Conservation (phyloP, 805 yeast genomes). For the Teunomyces lycoperdinae region DNA sequence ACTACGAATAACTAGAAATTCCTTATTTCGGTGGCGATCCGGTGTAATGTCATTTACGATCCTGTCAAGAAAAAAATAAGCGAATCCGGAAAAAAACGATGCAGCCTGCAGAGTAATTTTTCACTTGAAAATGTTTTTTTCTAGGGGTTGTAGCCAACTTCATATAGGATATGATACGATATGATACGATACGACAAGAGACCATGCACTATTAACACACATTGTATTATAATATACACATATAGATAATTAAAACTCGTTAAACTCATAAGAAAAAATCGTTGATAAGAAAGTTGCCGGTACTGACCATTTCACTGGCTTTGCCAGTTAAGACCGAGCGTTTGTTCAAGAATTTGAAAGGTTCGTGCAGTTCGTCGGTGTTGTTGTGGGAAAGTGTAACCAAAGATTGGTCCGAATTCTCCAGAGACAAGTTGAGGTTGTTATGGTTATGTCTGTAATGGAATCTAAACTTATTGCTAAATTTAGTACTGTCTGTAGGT, state of each 20-base stretch:
- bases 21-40: not conserved
- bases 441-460: constrained; percentile 34
- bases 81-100: not conserved
- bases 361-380: constrained; percentile 21
- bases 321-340: constrained; percentile 37
- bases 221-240: not conserved
- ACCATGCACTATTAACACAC: not conserved
- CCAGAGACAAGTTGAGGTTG: constrained; percentile 30
- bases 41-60: not conserved
- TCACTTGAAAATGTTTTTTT: not conserved
- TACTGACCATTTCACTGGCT: constrained; percentile 44
- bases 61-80: constrained; percentile 2
- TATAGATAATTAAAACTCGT: not conserved
- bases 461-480: constrained; percentile 30
- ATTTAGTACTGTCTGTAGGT: constrained; percentile 1
- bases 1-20: too few relatives aligned
- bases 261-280: constrained; percentile 38
- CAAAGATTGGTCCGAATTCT: not conserved
- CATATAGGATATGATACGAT: not conserved
- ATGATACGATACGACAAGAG: not conserved
- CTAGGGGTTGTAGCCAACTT: not conserved
- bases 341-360: constrained; percentile 33
- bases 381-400: constrained; percentile 6
- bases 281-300: constrained; percentile 39
- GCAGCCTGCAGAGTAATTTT: constrained; percentile 1